A percentile compares a stretch with the other conserved stretches of the same genome.
Conservation (phyloP, 768 basidiomycete species). For the Amanita phalloides region DNA sequence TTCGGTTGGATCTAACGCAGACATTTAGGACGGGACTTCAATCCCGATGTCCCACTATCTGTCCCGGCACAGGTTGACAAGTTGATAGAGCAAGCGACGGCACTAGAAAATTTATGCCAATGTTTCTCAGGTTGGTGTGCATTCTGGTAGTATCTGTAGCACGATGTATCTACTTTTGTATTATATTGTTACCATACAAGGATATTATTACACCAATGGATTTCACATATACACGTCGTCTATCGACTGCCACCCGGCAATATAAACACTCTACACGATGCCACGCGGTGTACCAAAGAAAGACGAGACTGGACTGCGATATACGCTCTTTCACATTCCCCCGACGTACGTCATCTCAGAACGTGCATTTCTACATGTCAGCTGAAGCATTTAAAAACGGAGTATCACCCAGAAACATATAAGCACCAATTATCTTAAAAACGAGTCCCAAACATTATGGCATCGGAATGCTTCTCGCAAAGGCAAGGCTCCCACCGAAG, state of each 20-base stretch:
- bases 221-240: neutral
- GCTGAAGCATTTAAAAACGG: constrained; percentile 4
- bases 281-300: constrained; percentile 75
- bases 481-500: constrained; percentile 33
- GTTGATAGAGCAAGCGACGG: constrained; percentile 87
- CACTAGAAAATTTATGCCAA: constrained; percentile 91
- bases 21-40: constrained; percentile 78
- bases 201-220: constrained; percentile 5
- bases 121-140: constrained; percentile 96
- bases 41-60: constrained; percentile 62
- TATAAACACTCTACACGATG: constrained; percentile 28
- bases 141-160: constrained; percentile 44
- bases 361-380: neutral
- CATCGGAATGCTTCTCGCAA: constrained; percentile 50
- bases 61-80: constrained; percentile 87
- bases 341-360: constrained; percentile 37
- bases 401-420: constrained; percentile 78
- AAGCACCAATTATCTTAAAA: constrained; percentile 68
- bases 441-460: constrained; percentile 68
- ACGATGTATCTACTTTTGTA: constrained; percentile 8
- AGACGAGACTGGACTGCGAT: constrained; percentile 75
- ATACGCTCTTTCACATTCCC: constrained; percentile 75
- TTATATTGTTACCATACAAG: constrained; percentile 10
- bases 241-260: neutral
- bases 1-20: neutral